Conservation (phyloP, 805 yeast species). For the Metschnikowia cerradonensis region DNA sequence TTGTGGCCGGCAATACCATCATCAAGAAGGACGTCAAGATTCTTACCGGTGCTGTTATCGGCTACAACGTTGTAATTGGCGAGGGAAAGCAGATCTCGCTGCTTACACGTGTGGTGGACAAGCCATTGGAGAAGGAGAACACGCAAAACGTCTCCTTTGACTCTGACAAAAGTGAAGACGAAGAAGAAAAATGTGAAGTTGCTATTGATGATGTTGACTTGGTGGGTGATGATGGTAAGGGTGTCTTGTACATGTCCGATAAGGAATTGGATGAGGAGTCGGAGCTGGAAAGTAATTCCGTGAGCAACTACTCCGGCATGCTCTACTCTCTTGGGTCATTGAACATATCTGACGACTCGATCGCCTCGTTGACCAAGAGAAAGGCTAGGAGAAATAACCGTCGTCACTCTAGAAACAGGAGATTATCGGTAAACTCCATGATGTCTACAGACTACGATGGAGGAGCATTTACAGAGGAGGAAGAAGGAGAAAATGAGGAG, state of each 20-base stretch:
- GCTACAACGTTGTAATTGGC: conserved; percentile 68
- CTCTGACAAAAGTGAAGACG: conserved; percentile 37
- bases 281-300: conserved; percentile 39
- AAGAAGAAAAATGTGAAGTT: conserved; percentile 18
- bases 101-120: conserved; percentile 50
- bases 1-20: conserved; percentile 63
- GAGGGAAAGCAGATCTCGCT: conserved; percentile 45
- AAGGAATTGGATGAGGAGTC: conserved; percentile 31
- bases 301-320: conserved; percentile 36
- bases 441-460: conserved; percentile 48
- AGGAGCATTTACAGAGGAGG: conserved; percentile 30
- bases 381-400: conserved; percentile 37
- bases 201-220: conserved; percentile 20
- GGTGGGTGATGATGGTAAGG: conserved; percentile 50
- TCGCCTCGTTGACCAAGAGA: conserved; percentile 46
- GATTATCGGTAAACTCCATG: conserved; percentile 33
- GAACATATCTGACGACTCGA: conserved; percentile 55
- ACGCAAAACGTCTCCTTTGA: conserved; percentile 30
- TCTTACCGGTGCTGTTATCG: conserved; percentile 73
- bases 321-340: conserved; percentile 46
- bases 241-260: conserved; percentile 48
- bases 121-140: conserved; percentile 36
- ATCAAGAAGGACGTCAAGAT: conserved; percentile 52
- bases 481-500: conserved; percentile 47
- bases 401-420: conserved; percentile 24